These are phyloP conservation scores for Xanthoparmelia taractica DNA, from an alignment of 495 filamentous ascomycete species.

Conservation along the genomic window DNA sequence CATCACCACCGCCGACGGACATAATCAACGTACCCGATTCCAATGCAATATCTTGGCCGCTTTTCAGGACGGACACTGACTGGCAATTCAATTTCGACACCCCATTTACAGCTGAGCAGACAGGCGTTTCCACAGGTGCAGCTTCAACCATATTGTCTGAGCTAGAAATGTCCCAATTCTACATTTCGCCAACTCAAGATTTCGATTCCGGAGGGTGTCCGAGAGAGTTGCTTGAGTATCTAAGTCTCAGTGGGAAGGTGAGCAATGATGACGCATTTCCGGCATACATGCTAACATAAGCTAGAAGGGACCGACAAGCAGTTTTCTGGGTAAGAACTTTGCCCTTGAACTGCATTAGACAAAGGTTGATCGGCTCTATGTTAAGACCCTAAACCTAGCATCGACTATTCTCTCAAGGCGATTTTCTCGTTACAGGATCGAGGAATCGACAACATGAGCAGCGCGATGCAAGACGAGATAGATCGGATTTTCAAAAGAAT, in stretches of 20 bases:
- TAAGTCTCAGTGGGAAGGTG: constrained; percentile 4
- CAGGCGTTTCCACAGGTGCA: background rate
- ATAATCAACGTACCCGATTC: background rate
- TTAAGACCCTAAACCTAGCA: constrained; percentile 2
- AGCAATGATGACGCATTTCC: background rate
- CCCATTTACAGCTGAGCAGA: background rate
- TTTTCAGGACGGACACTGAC: constrained; percentile 1
- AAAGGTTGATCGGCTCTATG: background rate
- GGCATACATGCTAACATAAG: background rate
- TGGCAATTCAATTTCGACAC: constrained; percentile 2
- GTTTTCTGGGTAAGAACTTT: background rate
- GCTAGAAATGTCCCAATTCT: constrained; percentile 4
- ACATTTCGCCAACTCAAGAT: background rate
- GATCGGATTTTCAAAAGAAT: constrained; percentile 5
- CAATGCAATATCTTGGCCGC: constrained; percentile 1
- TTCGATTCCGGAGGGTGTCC: constrained; percentile 4
- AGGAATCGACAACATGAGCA: constrained; percentile 1
- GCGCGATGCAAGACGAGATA: constrained; percentile 5
- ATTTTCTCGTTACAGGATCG: constrained; percentile 5
- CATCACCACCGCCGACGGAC: constrained; percentile 1
- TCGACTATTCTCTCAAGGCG: constrained; percentile 6
- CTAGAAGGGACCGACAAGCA: background rate
- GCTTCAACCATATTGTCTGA: background rate
- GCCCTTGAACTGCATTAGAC: background rate
- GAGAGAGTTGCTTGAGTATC: background rate